phyloP scores from a whole-genome alignment of 768 basidiomycete genomes.

The Naematelia aurantialba region DNA sequence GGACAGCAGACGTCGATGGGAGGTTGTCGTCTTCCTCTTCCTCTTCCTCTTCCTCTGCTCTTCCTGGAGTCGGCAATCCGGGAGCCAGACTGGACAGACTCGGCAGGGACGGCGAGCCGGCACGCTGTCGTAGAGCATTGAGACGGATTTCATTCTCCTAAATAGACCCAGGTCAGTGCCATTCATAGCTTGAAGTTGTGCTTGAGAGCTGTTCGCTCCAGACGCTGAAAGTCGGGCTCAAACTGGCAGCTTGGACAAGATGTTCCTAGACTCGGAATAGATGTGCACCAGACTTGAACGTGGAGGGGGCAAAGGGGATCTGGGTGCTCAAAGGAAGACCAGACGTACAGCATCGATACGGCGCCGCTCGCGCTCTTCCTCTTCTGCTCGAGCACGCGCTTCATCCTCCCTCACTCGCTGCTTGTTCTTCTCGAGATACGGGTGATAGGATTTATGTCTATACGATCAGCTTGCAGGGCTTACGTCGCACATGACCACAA shows the following conservation, averaged over 20 bases:
- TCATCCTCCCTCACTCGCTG: conserved; percentile 51
- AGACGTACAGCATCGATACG: conserved; percentile 39
- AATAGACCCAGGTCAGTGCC: neutral
- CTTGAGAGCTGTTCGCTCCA: too few species aligned
- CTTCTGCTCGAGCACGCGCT: conserved; percentile 42
- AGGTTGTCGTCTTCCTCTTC: conserved; percentile 29
- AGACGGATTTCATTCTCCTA: conserved; percentile 46
- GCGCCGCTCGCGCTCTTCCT: conserved; percentile 39
- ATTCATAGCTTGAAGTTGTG: too few species aligned
- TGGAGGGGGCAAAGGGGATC: neutral
- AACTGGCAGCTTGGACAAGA: too few species aligned
- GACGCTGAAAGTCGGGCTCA: too few species aligned
- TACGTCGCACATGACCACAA: too few species aligned
- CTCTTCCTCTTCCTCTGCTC: too few species aligned
- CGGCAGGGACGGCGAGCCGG: conserved; percentile 33
- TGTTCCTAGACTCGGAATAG: neutral
- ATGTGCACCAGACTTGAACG: conserved; percentile 1
- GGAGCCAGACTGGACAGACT: neutral
- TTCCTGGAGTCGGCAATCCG: too few species aligned
- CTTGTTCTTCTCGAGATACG: conserved; percentile 51
- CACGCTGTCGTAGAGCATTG: conserved; percentile 35
- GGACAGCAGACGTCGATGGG: conserved; percentile 32
- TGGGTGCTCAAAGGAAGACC: neutral
- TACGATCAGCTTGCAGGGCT: neutral
- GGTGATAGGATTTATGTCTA: conserved; percentile 52